Base-by-base conservation (phyloP, 441 rosid species). In the Iberis amara region DNA sequence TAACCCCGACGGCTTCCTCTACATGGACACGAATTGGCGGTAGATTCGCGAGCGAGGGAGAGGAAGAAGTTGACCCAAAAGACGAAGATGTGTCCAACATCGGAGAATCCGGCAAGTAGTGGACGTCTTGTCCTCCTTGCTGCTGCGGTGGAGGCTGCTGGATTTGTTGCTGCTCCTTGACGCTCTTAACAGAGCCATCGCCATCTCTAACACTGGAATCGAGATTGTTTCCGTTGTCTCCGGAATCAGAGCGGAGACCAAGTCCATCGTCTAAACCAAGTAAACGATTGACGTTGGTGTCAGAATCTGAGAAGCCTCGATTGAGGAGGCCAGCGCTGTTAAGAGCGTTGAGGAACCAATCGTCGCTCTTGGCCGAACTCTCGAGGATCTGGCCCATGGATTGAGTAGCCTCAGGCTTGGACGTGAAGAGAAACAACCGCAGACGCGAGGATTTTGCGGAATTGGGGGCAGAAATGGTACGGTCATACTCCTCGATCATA, bases 401-500 rank as follows among this genome's bases (percentile, higher is more conserved):
- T 43, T 81, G 92, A 13, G 95, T 71, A 1, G 92, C 70, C 7
- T 89, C 97, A 3, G 82, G 76, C 61, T 79, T 89, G 7, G 69
- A 8, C 11, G 83, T 76, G 73, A 87, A 87, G 45, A 90, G 68
- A 55, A 87, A 87, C 69, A 87, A 62, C 9, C 98, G 87, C 8
- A 91, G 57, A 10, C 96, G 73, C 43, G 83, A 65, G 21, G 84
- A 75, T 42, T 79, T 86, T 3, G 73, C 11, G 14, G 75, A 62
- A 33, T 59, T 52, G 11, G 68, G 61, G 51, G 63, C 59, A 50
- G 66, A 49, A 38, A 68, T 57, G 7, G 79, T 69, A 1, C 97
- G 89, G 61, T 90, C 96, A 37, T 90, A 87, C 72, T 90, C 97
- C 8, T 90, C 97, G 68, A 90, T 76, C 96, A 90, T 86, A 69